Evolutionary conservation across 345 rosid species (phyloP).

Genomic region (Isatis tinctoria): DNA sequence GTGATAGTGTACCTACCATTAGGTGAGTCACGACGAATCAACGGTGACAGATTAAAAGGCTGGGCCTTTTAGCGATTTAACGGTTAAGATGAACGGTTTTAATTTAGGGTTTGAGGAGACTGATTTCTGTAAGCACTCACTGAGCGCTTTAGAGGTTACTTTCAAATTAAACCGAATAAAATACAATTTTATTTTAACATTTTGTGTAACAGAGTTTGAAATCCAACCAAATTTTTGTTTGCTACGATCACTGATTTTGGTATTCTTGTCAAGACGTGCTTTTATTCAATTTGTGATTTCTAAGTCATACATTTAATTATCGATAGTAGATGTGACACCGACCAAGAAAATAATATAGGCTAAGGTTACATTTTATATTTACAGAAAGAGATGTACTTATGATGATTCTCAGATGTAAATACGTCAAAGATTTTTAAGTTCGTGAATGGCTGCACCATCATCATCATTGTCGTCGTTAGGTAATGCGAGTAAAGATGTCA

Average conservation of each 20-base stretch:
- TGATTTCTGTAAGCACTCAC: neutral
- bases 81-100: slow-evolving; percentile 5
- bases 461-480: slow-evolving; percentile 21
- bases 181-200: neutral
- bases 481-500: slow-evolving; percentile 43
- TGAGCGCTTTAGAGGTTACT: neutral
- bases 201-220: neutral
- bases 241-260: neutral
- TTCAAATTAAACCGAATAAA: neutral
- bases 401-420: neutral
- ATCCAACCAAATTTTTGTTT: neutral
- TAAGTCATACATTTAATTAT: neutral
- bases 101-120: slow-evolving; percentile 16
- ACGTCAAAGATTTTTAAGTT: neutral
- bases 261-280: too few relatives aligned
- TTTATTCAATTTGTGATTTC: neutral
- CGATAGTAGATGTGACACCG: neutral
- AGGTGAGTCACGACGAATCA: neutral
- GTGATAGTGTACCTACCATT: neutral
- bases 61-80: neutral
- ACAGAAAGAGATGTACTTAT: neutral
- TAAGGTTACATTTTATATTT: neutral
- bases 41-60: neutral
- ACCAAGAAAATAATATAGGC: neutral
- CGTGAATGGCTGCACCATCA: slow-evolving; percentile 13